Evolutionary conservation across 768 basidiomycete species (phyloP), one percentile per base, ranked within the genome.

Genomic region (Lactifluus rugatus): DNA sequence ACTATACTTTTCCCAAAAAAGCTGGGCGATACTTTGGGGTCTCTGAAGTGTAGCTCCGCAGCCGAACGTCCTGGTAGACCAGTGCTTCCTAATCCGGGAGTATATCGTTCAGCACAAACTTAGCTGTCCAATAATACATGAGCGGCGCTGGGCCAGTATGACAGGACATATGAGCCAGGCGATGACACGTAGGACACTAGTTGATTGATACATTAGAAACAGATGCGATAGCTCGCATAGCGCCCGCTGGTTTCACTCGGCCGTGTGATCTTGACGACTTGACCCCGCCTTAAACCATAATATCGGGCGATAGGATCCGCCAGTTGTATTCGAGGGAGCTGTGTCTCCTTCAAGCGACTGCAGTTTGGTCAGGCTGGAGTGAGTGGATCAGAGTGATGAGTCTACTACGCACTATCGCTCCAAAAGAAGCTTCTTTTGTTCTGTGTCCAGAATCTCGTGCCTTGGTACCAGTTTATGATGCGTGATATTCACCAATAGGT

Each of bases 261-360:
- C 66, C 96, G 78, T 59, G 89, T 97, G 66, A 99, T 98, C 77
- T 96, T 97, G 72, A 99, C 96, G 48, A 99, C 96, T 70, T 95
- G 92, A 26, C 95, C 94, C 50, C 96, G 82, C 66, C 84, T 81
- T 57, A 99, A 81, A 52, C 96, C 96, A 74, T 97, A 99, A 72
- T 99, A 98, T 58, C 94, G 83, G 42, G 96, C 93, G n/a, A 99
- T 95, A 10, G 96, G 96, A 71, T 99, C 96, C 26, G 87, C 84
- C 44, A 96, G 72, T 73, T 97, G 94, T 62, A 99, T 98, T 23
- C 96, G 89, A 48, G 96, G 96, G 56, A 99, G 78, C 68, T 99
- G 96, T 1, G 95, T 97, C 69, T 98, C 96, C 72, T 95, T 95
- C 57, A 99, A 75, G 62, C 96, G 95, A 74, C 95, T 99, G 66